These are phyloP conservation scores for Remersonia thermophila DNA, from an alignment of 2,329 filamentous ascomycete species.

Conservation along the genomic window DNA sequence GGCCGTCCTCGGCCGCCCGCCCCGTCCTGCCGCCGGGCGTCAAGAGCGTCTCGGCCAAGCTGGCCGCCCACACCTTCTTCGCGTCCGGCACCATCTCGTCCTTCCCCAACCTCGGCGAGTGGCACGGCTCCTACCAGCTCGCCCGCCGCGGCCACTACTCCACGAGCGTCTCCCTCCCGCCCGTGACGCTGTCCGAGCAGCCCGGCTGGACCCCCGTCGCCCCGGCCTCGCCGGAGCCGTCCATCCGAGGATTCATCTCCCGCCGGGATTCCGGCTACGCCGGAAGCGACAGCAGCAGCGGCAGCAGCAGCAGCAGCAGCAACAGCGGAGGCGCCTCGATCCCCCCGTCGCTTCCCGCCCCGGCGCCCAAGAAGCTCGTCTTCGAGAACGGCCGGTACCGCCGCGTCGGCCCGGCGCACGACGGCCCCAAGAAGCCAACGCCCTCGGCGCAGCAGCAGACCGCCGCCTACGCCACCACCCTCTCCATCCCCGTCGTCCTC, in stretches of 20 bases:
- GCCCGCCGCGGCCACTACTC: slow-evolving; percentile 35
- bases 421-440: no score
- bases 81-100: slow-evolving; percentile 31
- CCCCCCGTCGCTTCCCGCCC: slow-evolving; percentile 22
- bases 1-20: not conserved
- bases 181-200: slow-evolving; percentile 23
- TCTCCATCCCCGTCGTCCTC: slow-evolving; percentile 37
- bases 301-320: slow-evolving; percentile 2
- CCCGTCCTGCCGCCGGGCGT: slow-evolving; percentile 33
- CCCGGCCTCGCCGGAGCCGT: slow-evolving; percentile 24
- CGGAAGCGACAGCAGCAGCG: slow-evolving; percentile 16
- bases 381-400: no score
- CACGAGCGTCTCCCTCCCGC: slow-evolving; percentile 30
- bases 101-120: slow-evolving; percentile 38
- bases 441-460: no score
- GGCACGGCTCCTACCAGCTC: slow-evolving; percentile 24
- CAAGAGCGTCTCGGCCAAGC: slow-evolving; percentile 36
- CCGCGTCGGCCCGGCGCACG: no score
- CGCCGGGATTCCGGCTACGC: slow-evolving; percentile 45
- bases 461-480: slow-evolving; percentile 24
- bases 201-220: slow-evolving; percentile 30
- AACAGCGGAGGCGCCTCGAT: not conserved
- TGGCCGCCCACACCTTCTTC: slow-evolving; percentile 41
- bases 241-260: no score
- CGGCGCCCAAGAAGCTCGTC: no score